These are phyloP conservation scores for Sarcocystis neurona DNA, from an alignment of 169 alveolate genomes.

Conservation along the genomic window DNA sequence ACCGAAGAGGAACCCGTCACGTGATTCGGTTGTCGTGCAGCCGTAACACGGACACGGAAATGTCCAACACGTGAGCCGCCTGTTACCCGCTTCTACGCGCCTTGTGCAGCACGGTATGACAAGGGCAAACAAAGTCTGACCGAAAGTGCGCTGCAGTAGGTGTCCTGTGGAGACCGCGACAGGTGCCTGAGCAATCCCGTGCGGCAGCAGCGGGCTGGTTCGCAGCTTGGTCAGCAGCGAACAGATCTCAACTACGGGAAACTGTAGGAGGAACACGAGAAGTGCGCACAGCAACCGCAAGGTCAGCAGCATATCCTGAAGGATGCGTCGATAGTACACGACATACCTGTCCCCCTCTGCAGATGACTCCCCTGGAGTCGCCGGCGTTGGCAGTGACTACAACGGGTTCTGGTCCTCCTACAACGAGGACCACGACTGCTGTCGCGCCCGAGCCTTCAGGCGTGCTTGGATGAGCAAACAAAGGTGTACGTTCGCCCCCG, in stretches of 20 bases:
- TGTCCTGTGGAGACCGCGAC: no score
- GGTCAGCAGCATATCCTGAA: not conserved
- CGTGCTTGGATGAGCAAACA: conserved; percentile 54
- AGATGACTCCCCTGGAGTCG: conserved; percentile 95
- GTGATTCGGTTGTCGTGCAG: not conserved
- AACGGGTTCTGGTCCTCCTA: conserved; percentile 73
- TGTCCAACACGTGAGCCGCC: no score
- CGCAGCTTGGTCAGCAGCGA: not conserved
- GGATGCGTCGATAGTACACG: not conserved
- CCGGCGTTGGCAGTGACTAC: conserved; percentile 98
- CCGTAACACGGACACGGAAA: not conserved
- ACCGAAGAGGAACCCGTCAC: no score
- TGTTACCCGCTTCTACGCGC: no score
- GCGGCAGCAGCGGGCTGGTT: not conserved
- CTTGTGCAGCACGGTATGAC: no score
- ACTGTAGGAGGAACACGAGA: not conserved
- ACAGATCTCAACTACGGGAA: not conserved
- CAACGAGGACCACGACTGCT: conserved; percentile 83
- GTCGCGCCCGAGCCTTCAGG: conserved; percentile 87
- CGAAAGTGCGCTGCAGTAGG: no score
- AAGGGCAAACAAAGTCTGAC: no score
- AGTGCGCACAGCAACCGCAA: not conserved
- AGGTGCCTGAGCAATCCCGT: not conserved
- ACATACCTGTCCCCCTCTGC: conserved; percentile 80
- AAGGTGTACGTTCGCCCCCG: conserved; percentile 10